These are phyloP conservation scores for Hyphodiscus sp. DNA, from an alignment of 2,329 filamentous ascomycete genomes.

Conservation along the genomic window DNA sequence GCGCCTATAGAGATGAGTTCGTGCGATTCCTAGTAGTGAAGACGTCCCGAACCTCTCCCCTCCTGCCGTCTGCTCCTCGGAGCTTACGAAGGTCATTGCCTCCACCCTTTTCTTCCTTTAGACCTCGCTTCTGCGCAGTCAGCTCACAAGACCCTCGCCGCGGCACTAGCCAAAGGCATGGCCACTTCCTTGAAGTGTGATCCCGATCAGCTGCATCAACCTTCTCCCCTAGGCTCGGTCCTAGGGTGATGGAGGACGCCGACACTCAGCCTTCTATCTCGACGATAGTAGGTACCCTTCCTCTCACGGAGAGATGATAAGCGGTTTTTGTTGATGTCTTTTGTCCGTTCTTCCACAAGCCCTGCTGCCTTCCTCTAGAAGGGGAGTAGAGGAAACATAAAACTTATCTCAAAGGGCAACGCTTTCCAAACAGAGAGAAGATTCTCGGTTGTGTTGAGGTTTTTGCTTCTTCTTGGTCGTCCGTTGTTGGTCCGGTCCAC, in stretches of 20 bases:
- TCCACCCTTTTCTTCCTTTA: constrained; percentile 36
- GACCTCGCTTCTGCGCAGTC: constrained; percentile 28
- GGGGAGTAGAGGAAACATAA: constrained; percentile 75
- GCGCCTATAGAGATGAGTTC: constrained; percentile 23
- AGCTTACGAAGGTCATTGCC: constrained; percentile 32
- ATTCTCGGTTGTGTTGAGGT: constrained; percentile 26
- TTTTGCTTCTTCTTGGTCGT: constrained; percentile 15
- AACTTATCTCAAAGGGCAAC: constrained; percentile 86
- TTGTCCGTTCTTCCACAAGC: constrained; percentile 68
- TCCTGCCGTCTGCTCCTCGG: constrained; percentile 15
- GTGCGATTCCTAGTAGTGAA: constrained; percentile 29
- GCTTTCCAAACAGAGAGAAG: constrained; percentile 73
- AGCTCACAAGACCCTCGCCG: constrained; percentile 43
- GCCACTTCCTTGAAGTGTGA: constrained; percentile 36
- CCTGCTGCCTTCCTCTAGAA: constrained; percentile 42
- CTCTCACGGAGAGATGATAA: constrained; percentile 47
- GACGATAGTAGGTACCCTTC: constrained; percentile 20
- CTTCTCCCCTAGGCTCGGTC: constrained; percentile 42
- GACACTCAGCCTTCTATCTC: constrained; percentile 24
- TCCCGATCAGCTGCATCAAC: constrained; percentile 62
- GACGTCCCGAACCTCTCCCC: constrained; percentile 43
- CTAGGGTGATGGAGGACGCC: constrained; percentile 30
- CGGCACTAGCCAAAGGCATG: constrained; percentile 43
- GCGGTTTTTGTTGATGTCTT: constrained; percentile 95
- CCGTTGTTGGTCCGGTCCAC: constrained; percentile 15